A percentile compares a stretch with the other conserved stretches of the same genome.
Conservation (phyloP, 1,139 yeast genomes). For the Schwanniomyces etchellsii region DNA sequence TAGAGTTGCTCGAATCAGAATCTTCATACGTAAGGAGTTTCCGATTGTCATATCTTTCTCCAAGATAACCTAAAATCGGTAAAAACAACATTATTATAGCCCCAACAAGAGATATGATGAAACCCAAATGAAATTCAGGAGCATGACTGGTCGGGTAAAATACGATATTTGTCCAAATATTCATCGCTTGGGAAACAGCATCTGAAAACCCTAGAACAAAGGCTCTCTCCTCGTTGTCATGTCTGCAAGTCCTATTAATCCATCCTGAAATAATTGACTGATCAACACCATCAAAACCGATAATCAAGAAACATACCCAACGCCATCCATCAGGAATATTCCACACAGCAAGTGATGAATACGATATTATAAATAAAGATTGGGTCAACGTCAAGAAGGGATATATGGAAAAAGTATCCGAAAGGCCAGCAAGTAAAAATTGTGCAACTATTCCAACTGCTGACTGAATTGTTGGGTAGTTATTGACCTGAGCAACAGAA, state of each 20-base stretch:
- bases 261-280: slow-evolving; percentile 48
- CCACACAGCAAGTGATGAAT: neutral
- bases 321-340: neutral
- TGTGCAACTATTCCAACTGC: slow-evolving; percentile 3
- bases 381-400: neutral
- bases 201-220: slow-evolving; percentile 57
- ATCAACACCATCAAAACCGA: neutral
- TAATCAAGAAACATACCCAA: neutral
- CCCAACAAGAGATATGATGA: slow-evolving; percentile 24
- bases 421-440: slow-evolving; percentile 17
- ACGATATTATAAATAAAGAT: neutral
- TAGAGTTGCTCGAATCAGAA: no score
- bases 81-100: slow-evolving; percentile 27
- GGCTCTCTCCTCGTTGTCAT: slow-evolving; percentile 53
- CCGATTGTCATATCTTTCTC: slow-evolving; percentile 12
- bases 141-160: slow-evolving; percentile 31
- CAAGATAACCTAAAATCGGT: slow-evolving; percentile 17
- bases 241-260: slow-evolving; percentile 51
- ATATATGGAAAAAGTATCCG: neutral
- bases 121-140: slow-evolving; percentile 30
- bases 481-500: slow-evolving; percentile 18
- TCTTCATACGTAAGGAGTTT: no score
- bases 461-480: slow-evolving; percentile 4
- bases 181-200: slow-evolving; percentile 56
- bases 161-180: slow-evolving; percentile 36